These are phyloP conservation scores for Cytospora mali DNA, from an alignment of 2,329 filamentous ascomycete genomes.

Conservation along the genomic window DNA sequence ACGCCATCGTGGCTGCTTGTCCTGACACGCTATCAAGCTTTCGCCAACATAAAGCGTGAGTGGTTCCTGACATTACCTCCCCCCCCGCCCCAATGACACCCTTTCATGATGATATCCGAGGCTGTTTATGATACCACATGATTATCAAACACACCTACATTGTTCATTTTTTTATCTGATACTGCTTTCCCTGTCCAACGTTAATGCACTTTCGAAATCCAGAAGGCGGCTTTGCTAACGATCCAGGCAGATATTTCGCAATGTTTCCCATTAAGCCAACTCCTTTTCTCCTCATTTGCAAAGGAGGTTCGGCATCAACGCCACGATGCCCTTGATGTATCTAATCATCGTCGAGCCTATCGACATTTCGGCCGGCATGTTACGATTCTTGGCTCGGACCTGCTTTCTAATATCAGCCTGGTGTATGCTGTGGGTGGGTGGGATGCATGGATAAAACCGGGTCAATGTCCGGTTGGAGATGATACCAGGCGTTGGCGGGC, in stretches of 20 bases:
- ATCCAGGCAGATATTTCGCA: neutral
- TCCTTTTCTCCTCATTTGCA: neutral
- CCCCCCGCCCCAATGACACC: slow-evolving; percentile 23
- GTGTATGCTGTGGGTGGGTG: too few relatives aligned
- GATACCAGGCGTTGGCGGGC: too few relatives aligned
- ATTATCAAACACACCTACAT: slow-evolving; percentile 42
- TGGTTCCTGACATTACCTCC: neutral
- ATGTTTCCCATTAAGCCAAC: neutral
- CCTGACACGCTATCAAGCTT: neutral
- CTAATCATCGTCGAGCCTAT: too few relatives aligned
- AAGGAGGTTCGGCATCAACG: too few relatives aligned
- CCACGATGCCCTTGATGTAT: too few relatives aligned
- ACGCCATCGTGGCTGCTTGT: neutral
- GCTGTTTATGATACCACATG: slow-evolving; percentile 51
- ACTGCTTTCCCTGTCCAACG: too few relatives aligned
- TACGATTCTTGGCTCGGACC: too few relatives aligned
- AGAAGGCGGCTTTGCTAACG: neutral
- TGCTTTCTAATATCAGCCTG: too few relatives aligned
- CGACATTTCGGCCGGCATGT: too few relatives aligned
- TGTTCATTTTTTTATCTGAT: slow-evolving; percentile 33
- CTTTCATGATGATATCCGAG: slow-evolving; percentile 46
- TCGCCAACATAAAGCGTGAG: neutral
- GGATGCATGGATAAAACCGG: neutral
- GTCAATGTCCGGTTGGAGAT: too few relatives aligned
- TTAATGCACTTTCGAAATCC: neutral